phyloP scores from a whole-genome alignment of 2,329 filamentous ascomycete species.

The Colletotrichum chrysophilum region DNA sequence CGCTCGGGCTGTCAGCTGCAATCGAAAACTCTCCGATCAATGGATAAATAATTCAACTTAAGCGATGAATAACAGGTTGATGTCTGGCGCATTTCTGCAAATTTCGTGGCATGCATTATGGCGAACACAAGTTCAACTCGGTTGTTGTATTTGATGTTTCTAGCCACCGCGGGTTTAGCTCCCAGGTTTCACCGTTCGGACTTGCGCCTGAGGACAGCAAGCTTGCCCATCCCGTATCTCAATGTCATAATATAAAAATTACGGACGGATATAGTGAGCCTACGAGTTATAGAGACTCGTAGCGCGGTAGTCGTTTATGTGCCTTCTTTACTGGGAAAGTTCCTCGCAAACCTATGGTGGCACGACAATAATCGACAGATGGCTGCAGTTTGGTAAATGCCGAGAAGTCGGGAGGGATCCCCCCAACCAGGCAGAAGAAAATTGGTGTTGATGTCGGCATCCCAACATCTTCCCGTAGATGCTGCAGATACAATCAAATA shows the following conservation, averaged over 20 bases:
- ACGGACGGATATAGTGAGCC: background rate
- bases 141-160: background rate
- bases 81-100: background rate
- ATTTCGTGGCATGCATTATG: background rate
- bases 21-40: background rate
- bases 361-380: slow-evolving; percentile 11
- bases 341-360: background rate
- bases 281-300: background rate
- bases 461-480: background rate
- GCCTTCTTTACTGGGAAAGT: background rate
- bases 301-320: background rate
- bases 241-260: background rate
- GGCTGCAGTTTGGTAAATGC: background rate
- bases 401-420: background rate
- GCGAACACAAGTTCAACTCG: background rate
- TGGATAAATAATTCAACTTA: background rate
- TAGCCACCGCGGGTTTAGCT: background rate
- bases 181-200: background rate
- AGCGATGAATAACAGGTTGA: background rate
- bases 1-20: background rate
- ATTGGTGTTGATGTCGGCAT: background rate
- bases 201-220: background rate
- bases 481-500: background rate
- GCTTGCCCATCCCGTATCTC: background rate
- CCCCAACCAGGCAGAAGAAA: background rate